Evolutionary conservation across 805 yeast genomes (phyloP).

Genomic region (Barnettozyma sucrosica): DNA sequence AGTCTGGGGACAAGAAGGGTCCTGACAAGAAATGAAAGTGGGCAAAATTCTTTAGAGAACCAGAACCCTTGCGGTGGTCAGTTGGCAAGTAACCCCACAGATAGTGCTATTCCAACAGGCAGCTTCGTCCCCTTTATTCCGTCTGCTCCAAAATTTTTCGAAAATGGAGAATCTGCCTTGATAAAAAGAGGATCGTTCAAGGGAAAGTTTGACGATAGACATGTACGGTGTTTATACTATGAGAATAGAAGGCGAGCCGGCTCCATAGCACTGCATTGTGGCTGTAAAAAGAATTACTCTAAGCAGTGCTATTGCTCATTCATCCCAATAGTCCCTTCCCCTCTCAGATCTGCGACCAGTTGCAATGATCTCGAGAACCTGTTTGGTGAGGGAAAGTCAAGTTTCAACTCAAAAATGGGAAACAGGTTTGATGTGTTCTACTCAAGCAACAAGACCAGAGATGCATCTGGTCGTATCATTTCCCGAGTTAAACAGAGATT

Average conservation of each 20-base stretch:
- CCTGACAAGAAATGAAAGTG: background rate
- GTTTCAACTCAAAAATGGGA: background rate
- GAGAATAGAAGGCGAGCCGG: background rate
- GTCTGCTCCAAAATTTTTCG: slow-evolving; percentile 2
- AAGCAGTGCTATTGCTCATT: slow-evolving; percentile 12
- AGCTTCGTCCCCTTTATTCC: background rate
- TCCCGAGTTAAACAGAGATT: slow-evolving; percentile 6
- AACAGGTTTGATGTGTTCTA: background rate
- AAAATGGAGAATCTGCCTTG: slow-evolving; percentile 10
- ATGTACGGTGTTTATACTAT: slow-evolving; percentile 18
- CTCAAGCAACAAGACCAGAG: background rate
- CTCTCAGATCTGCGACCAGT: slow-evolving; percentile 6
- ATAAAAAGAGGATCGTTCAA: slow-evolving; percentile 26
- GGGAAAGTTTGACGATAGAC: slow-evolving; percentile 26
- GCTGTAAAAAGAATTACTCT: slow-evolving; percentile 3
- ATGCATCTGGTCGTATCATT: slow-evolving; percentile 1
- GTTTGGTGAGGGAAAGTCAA: slow-evolving; percentile 2
- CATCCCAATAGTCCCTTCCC: slow-evolving; percentile 15
- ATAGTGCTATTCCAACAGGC: background rate
- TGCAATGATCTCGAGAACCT: background rate
- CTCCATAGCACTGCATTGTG: background rate
- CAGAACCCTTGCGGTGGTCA: background rate
- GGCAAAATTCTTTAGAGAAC: background rate
- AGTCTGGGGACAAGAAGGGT: background rate
- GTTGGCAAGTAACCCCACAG: background rate